Percentiles rank a stretch among this genome's conserved stretches.
phyloP scores from a whole-genome alignment of 768 basidiomycete species.

The Xerocomus brunneocitrinus region DNA sequence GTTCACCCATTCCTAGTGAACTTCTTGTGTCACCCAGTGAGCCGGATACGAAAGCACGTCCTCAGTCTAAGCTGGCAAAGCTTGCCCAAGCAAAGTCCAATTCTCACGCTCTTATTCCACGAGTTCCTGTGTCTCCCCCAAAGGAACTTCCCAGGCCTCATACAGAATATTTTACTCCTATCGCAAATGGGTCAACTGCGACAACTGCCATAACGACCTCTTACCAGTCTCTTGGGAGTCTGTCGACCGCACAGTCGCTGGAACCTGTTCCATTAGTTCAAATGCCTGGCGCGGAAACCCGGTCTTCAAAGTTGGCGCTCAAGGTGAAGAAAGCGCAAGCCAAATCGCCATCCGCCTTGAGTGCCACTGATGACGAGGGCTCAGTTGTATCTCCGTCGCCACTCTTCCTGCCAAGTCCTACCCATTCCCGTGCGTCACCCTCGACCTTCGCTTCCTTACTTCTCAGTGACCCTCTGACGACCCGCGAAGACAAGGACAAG shows the following conservation, averaged over 20 bases:
- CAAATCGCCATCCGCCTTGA: conserved; percentile 33
- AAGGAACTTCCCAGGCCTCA: conserved; percentile 41
- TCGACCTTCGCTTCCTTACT: conserved; percentile 75
- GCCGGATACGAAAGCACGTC: conserved; percentile 29
- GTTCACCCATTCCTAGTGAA: conserved; percentile 17
- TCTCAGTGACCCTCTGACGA: conserved; percentile 46
- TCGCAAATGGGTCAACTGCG: conserved; percentile 77
- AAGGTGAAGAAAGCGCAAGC: conserved; percentile 62
- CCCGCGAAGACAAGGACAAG: conserved; percentile 35
- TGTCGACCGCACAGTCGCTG: conserved; percentile 37
- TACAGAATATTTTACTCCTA: conserved; percentile 73
- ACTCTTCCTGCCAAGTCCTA: conserved; percentile 53
- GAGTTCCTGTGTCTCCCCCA: conserved; percentile 28
- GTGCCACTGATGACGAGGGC: conserved; percentile 38
- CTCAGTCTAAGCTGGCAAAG: conserved; percentile 69
- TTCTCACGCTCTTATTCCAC: conserved; percentile 18
- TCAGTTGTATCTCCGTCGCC: conserved; percentile 39
- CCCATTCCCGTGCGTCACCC: conserved; percentile 65
- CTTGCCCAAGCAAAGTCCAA: conserved; percentile 59
- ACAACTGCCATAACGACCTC: conserved; percentile 83
- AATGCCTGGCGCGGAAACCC: conserved; percentile 35
- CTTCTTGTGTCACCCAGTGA: conserved; percentile 11
- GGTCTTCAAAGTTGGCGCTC: conserved; percentile 70
- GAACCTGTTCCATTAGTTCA: conserved; percentile 21
- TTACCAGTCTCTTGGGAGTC: conserved; percentile 65